Evolutionary conservation across 306 rosid genomes (phyloP).

Genomic region (Hippophae rhamnoides): DNA sequence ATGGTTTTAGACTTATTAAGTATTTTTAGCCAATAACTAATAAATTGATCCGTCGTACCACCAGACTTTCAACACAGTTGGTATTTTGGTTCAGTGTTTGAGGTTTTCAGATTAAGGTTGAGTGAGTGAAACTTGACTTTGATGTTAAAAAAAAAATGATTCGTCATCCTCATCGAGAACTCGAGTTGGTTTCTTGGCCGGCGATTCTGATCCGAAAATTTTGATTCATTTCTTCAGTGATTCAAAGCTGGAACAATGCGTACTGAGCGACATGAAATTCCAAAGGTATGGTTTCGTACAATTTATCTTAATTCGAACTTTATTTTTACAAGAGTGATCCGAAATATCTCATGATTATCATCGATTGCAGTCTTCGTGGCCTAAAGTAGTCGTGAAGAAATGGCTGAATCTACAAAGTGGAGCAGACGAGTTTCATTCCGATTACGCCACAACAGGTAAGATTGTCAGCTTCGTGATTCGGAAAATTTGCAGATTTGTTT

Average conservation of each 20-base stretch:
- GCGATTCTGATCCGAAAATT: neutral
- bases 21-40: too few relatives aligned
- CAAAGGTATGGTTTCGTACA: conserved; percentile 33
- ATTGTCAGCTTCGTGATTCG: neutral
- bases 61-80: too few relatives aligned
- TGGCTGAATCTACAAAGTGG: conserved; percentile 54
- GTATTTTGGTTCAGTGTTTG: too few relatives aligned
- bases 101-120: too few relatives aligned
- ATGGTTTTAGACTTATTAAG: too few relatives aligned
- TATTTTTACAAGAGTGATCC: neutral
- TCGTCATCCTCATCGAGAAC: neutral
- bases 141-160: too few relatives aligned
- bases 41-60: neutral
- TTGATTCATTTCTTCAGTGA: conserved; percentile 9
- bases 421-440: conserved; percentile 39
- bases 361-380: conserved; percentile 50
- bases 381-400: conserved; percentile 41
- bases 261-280: conserved; percentile 35
- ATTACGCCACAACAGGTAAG: conserved; percentile 33
- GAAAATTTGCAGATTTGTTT: neutral
- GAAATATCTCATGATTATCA: neutral
- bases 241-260: conserved; percentile 44
- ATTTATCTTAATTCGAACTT: too few relatives aligned
- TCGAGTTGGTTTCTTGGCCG: conserved; percentile 14
- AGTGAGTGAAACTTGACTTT: too few relatives aligned